Evolutionary conservation across 1,284 basidiomycete genomes (phyloP).

Genomic region (Naganishia liquefaciens): DNA sequence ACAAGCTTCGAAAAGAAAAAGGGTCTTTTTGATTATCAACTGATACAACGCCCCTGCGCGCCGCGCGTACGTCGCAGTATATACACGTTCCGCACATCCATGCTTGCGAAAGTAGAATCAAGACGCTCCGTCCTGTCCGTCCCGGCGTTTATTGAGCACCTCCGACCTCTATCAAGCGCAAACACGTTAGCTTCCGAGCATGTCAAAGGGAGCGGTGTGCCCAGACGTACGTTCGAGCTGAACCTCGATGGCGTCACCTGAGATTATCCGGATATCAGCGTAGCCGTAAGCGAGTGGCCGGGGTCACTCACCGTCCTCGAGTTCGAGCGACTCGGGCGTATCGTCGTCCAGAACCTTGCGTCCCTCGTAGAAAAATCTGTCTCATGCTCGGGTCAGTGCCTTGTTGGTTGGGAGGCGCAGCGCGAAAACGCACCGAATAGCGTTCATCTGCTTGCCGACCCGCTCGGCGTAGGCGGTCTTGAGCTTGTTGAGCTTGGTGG

Average conservation of each 20-base stretch:
- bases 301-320: constrained; percentile 73
- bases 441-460: constrained; percentile 82
- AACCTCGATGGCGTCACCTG: constrained; percentile 33
- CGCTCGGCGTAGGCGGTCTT: constrained; percentile 85
- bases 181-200: no score
- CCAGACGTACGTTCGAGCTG: constrained; percentile 31
- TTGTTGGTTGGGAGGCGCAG: neutral
- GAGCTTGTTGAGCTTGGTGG: constrained; percentile 89
- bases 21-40: constrained; percentile 3
- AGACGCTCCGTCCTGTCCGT: neutral
- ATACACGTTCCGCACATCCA: no score
- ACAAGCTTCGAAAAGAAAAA: neutral
- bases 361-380: constrained; percentile 84
- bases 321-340: constrained; percentile 75
- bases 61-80: neutral
- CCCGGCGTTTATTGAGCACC: constrained; percentile 21
- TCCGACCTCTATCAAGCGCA: constrained; percentile 26
- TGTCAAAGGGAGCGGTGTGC: no score
- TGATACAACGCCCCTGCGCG: constrained; percentile 20
- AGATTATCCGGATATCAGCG: neutral
- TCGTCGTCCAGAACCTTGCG: constrained; percentile 77
- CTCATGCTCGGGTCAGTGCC: constrained; percentile 5
- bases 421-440: constrained; percentile 70
- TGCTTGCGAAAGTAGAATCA: neutral
- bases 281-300: neutral